Conservation (phyloP, 2,329 filamentous ascomycete genomes). For the Xylaria arbuscula region DNA sequence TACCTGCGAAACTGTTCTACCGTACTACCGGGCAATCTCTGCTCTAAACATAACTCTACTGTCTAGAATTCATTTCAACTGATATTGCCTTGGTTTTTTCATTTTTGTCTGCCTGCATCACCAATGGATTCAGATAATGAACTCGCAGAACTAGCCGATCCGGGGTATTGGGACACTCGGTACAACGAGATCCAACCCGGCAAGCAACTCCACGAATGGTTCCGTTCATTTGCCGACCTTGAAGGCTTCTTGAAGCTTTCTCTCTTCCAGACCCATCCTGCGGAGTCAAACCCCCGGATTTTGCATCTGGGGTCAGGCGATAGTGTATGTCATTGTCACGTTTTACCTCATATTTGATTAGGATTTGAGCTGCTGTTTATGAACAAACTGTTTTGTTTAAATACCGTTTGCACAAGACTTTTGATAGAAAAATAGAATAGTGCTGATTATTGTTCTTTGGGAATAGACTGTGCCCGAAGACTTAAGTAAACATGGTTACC, state of each 20-base stretch:
- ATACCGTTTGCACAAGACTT: not conserved
- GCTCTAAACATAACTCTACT: too few species aligned
- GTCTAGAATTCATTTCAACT: too few species aligned
- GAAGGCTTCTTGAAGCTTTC: conserved; percentile 59
- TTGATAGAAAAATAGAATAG: not conserved
- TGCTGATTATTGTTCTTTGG: conserved; percentile 14
- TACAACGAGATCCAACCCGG: conserved; percentile 55
- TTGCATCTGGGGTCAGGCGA: conserved; percentile 68
- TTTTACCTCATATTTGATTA: not conserved
- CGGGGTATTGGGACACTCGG: conserved; percentile 64
- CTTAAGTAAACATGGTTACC: conserved; percentile 60
- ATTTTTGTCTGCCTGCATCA: too few species aligned
- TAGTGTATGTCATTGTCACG: conserved; percentile 65
- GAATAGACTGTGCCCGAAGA: conserved; percentile 63
- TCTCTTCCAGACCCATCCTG: conserved; percentile 53
- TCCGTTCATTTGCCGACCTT: conserved; percentile 60
- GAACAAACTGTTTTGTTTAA: not conserved
- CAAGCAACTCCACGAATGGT: conserved; percentile 64
- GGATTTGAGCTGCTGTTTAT: not conserved
- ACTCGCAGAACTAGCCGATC: conserved; percentile 52
- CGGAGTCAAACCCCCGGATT: conserved; percentile 55
- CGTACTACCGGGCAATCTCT: too few species aligned
- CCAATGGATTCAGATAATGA: conserved; percentile 43
- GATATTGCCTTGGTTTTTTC: too few species aligned
- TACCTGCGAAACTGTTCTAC: too few species aligned